Evolutionary conservation across 2,329 filamentous ascomycete species (phyloP).

Genomic region (Teratosphaeria nubilosa): DNA sequence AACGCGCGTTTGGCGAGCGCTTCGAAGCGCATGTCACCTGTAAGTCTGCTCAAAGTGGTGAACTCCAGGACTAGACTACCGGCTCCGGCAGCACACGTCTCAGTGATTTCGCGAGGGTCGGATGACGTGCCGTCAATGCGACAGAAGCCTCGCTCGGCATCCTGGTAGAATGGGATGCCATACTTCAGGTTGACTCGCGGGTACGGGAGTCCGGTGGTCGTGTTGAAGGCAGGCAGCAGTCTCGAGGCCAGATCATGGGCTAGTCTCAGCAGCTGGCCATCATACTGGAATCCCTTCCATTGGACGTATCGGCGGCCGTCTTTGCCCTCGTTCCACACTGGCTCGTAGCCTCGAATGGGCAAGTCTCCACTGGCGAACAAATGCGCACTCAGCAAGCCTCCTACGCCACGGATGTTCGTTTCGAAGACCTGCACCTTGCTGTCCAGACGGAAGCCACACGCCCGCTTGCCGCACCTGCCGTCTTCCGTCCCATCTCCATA

Average conservation of each 20-base stretch:
- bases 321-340: conserved; percentile 28
- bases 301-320: conserved; percentile 30
- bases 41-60: conserved; percentile 77
- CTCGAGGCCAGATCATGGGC: conserved; percentile 76
- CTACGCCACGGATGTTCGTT: conserved; percentile 87
- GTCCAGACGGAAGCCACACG: conserved; percentile 82
- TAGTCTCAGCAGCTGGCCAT: conserved; percentile 82
- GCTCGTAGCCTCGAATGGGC: conserved; percentile 69
- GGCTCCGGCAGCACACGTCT: conserved; percentile 95
- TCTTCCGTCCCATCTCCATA: conserved; percentile 78
- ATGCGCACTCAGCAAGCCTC: conserved; percentile 84
- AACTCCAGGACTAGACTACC: conserved; percentile 92
- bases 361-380: conserved; percentile 85
- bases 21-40: conserved; percentile 80
- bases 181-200: conserved; percentile 84
- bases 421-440: conserved; percentile 99
- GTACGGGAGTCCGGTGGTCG: conserved; percentile 83
- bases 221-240: conserved; percentile 84
- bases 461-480: conserved; percentile 60
- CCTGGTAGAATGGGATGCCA: conserved; percentile 81
- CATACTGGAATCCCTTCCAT: conserved; percentile 60
- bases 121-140: conserved; percentile 31
- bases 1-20: conserved; percentile 83
- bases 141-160: conserved; percentile 40
- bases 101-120: conserved; percentile 63